phyloP scores from a whole-genome alignment of 140 eudicot genomes.

The Cichorium intybus region DNA sequence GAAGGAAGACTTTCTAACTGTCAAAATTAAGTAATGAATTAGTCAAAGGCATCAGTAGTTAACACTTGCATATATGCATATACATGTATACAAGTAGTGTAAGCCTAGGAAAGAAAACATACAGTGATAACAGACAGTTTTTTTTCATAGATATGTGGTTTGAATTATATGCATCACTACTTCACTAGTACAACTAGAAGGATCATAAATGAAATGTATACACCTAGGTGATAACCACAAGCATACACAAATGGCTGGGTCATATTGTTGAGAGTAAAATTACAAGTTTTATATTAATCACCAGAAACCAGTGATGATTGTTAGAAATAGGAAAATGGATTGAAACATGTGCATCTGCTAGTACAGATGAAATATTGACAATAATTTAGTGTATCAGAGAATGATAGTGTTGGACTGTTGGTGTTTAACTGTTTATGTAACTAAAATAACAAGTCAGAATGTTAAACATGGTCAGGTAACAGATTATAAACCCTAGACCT shows the following conservation, averaged over 20 bases:
- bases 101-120: too few species aligned
- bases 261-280: too few species aligned
- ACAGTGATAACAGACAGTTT: too few species aligned
- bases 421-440: not conserved
- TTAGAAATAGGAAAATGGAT: not conserved
- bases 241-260: too few species aligned
- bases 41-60: not conserved
- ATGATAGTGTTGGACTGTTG: not conserved
- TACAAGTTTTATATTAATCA: too few species aligned
- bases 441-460: not conserved
- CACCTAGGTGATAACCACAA: not conserved
- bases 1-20: conserved; percentile 78
- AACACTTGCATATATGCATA: too few species aligned
- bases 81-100: too few species aligned
- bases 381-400: not conserved
- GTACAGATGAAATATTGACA: not conserved
- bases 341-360: not conserved
- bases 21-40: not conserved
- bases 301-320: not conserved
- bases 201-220: not conserved
- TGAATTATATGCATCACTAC: too few species aligned
- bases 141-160: too few species aligned
- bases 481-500: not conserved
- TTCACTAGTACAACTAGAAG: conserved; percentile 49
- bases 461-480: not conserved